phyloP scores from a whole-genome alignment of 2,329 filamentous ascomycete genomes.

The Pseudogymnoascus sp. region DNA sequence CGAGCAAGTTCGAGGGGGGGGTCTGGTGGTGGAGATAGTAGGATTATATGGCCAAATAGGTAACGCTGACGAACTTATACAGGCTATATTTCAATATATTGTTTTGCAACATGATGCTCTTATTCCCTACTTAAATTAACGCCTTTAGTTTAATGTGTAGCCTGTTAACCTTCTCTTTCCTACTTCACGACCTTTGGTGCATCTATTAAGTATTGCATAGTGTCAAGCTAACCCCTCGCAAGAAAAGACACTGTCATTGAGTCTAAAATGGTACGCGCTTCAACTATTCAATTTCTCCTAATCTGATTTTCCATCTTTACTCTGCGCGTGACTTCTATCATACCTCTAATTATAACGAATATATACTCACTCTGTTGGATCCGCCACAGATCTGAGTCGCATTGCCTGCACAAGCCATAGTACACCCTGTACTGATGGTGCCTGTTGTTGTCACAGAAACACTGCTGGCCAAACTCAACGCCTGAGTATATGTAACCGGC shows the following conservation, averaged over 20 bases:
- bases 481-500: neutral
- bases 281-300: neutral
- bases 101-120: no score
- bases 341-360: neutral
- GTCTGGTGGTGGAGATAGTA: neutral
- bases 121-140: no score
- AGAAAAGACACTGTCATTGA: no score
- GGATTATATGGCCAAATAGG: neutral
- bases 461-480: neutral
- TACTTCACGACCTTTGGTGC: no score
- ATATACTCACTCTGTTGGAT: neutral
- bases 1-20: neutral
- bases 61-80: neutral
- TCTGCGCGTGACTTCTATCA: neutral
- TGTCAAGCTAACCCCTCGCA: no score
- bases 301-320: neutral
- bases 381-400: constrained; percentile 18
- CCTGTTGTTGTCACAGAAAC: neutral
- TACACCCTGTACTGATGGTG: constrained; percentile 12
- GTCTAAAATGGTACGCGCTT: no score
- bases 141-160: no score
- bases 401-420: constrained; percentile 18
- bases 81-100: neutral
- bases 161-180: no score
- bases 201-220: no score